Base-by-base conservation (phyloP, 768 basidiomycete genomes). In the Podaxis sp. region DNA sequence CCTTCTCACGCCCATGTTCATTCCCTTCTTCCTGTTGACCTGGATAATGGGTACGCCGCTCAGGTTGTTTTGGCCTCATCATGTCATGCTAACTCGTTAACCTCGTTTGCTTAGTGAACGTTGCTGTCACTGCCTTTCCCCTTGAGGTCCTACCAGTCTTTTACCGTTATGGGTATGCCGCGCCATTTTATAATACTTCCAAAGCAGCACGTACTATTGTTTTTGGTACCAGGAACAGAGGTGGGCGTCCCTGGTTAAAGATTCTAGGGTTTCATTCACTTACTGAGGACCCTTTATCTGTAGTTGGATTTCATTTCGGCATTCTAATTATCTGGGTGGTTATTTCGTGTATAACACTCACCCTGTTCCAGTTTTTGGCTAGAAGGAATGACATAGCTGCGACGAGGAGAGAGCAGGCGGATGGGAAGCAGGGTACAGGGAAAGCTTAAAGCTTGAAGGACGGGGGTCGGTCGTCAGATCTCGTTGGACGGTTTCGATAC, bases 281-380 rank as follows among this genome's bases (percentile, higher is more conserved):
- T 38, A n/a, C 3, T 6, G n/a, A 29, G 27, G 27, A 7, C 43
- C 17, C 19, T 46, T 46, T 6, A 46, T 46, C 19, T 13, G 13
- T 61, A 88, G 87, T 89, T 12, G 88, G 86, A 2, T 64, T 83
- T 61, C 86, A 86, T 65, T 87, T 88, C 65, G 86, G 83, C 13
- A 74, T 90, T 2, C 77, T 87, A 19, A 67, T 88, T 50, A 80
- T 66, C 0, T 89, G 87, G 87, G 74, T 80, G 2, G 70, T 69
- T 2, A 70, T 89, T 19, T 88, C 87, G 2, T 82, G 81, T 66
- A 70, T 82, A 27, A 82, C 85, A 2, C 72, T 89, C 1, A 74
- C 80, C 3, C 57, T 84, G 11, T 75, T 88, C 61, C 83, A 86
- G 66, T 82, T 78, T 77, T 64, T 69, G 17, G 68, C 72, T 1